Base-by-base conservation (phyloP, 108 stramenopile species). In the Mayamaea pseudoterrestris region DNA sequence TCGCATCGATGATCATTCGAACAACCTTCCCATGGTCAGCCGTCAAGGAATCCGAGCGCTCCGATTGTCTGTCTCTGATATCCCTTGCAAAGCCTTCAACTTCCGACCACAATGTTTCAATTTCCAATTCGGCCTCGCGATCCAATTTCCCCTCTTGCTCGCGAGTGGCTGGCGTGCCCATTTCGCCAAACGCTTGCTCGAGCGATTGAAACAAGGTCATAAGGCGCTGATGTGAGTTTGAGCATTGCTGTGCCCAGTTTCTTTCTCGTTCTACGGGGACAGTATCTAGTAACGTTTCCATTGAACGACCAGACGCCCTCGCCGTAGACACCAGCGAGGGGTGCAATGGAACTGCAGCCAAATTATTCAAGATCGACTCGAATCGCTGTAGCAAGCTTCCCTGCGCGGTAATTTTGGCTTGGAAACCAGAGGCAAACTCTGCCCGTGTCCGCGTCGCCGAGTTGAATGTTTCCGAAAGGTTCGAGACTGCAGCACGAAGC, bases 241-340 rank as follows among this genome's bases (percentile, higher is more conserved):
- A 68, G 39, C 85, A 88, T 51, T 81, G 80, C 25, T 50, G 57
- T 7, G 77, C 74, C 85, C 85, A 88, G 27, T 67, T 61, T 41
- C 68, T 53, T 50, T 88, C 85, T 28, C 68, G 64, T 37, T 88
- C 85, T 0, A 88, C 70, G n/a, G 85, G 85, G n/a, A 88, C 85
- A 1, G 80, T 77, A 53, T 88, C 85, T 2, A 88, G 30, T 35
- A 88, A 58, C 0, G 78, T 69, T 58, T 83, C 78, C 78, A 88
- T 78, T 11, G 78, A 61, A 37, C 85, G 60, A 13, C 85, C 85
- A 29, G 80, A 74, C 2, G 74, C 66, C n/a, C 80, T 56, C 11
- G 85, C 85, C 36, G 75, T 73, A 8, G 65, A 47, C 7, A 82
- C 71, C 12, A 88, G 50, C 4, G 80, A 65, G 3, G 78, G 71